phyloP scores from a whole-genome alignment of 768 basidiomycete species.

The Pleurotus tuoliensis region DNA sequence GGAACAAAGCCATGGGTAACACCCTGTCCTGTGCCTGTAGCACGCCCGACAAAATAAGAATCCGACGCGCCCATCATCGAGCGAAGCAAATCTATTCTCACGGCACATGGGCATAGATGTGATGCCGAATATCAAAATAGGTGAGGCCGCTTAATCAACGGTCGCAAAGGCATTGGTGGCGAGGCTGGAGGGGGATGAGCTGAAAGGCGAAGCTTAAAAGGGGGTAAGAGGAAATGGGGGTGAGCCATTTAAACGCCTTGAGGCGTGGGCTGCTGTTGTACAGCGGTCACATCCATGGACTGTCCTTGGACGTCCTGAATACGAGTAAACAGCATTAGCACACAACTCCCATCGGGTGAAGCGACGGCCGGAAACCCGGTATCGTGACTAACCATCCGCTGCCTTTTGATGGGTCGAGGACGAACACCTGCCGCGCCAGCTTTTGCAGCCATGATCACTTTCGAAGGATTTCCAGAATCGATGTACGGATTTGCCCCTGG shows the following conservation, averaged over 20 bases:
- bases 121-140: background rate
- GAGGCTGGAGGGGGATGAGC: background rate
- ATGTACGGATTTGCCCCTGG: slow-evolving; percentile 20
- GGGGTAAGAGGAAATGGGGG: background rate
- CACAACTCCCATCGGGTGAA: too few species aligned
- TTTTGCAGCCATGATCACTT: slow-evolving; percentile 44
- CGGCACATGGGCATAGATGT: slow-evolving; percentile 1
- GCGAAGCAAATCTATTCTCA: background rate
- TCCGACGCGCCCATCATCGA: background rate
- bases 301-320: slow-evolving; percentile 63
- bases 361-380: slow-evolving; percentile 7
- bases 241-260: slow-evolving; percentile 47
- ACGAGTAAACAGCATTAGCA: background rate
- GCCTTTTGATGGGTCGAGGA: slow-evolving; percentile 74
- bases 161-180: background rate
- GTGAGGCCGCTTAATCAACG: background rate
- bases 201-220: background rate
- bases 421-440: slow-evolving; percentile 55
- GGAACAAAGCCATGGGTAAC: too few species aligned
- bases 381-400: slow-evolving; percentile 55
- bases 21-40: background rate
- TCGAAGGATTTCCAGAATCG: slow-evolving; percentile 8
- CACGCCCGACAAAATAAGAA: background rate
- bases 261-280: slow-evolving; percentile 71
- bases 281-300: slow-evolving; percentile 46